A percentile compares a stretch with the other conserved stretches of the same genome.
Evolutionary conservation across 2,329 filamentous ascomycete species (phyloP).

Genomic region (Sclerotinia borealis): DNA sequence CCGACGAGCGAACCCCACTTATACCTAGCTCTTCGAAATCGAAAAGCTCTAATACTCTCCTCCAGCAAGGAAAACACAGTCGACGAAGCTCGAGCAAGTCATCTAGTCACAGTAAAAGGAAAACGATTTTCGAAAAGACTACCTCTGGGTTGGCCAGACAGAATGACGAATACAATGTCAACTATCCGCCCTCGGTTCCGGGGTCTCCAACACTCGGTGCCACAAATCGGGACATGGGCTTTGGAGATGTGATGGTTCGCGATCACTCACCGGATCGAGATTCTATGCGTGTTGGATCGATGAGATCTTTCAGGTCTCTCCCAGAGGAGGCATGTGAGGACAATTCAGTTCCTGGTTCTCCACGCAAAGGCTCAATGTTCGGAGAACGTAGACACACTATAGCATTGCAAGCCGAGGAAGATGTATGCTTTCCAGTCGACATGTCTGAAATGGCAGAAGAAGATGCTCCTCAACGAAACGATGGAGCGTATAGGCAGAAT

Average conservation of each 20-base stretch:
- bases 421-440: slow-evolving; percentile 86
- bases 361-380: slow-evolving; percentile 23
- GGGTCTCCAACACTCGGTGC: slow-evolving; percentile 50
- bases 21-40: slow-evolving; percentile 40
- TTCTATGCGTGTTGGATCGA: slow-evolving; percentile 15
- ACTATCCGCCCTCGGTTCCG: slow-evolving; percentile 63
- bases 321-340: slow-evolving; percentile 28
- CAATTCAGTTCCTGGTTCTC: slow-evolving; percentile 24
- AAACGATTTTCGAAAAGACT: slow-evolving; percentile 29
- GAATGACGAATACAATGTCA: slow-evolving; percentile 53
- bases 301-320: slow-evolving; percentile 18
- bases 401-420: slow-evolving; percentile 64
- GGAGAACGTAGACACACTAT: slow-evolving; percentile 49
- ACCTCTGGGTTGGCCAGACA: slow-evolving; percentile 18
- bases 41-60: slow-evolving; percentile 25
- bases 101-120: slow-evolving; percentile 37
- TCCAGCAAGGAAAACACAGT: slow-evolving; percentile 22
- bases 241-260: slow-evolving; percentile 65
- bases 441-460: slow-evolving; percentile 79
- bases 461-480: slow-evolving; percentile 50
- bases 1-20: slow-evolving; percentile 50
- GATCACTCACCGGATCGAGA: slow-evolving; percentile 43
- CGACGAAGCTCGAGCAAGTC: slow-evolving; percentile 36
- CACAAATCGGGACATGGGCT: slow-evolving; percentile 48
- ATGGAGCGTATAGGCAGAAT: slow-evolving; percentile 33